Conservation (phyloP, 1,284 basidiomycete species). For the Ustilago loliicola region DNA sequence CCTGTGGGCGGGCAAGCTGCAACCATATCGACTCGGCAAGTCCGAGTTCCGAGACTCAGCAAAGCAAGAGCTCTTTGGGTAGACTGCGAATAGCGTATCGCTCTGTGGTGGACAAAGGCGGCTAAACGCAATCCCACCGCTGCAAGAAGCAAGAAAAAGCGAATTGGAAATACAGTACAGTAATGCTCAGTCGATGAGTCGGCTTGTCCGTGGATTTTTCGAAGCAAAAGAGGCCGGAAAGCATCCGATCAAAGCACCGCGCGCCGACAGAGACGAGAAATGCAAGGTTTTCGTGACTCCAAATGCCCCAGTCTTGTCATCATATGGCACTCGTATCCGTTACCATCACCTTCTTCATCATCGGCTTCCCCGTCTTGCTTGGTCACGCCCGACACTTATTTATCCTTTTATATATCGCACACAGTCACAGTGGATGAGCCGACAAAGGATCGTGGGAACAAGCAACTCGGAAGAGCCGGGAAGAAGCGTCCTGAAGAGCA, state of each 20-base stretch:
- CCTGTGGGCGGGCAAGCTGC: background rate
- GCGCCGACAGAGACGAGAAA: background rate
- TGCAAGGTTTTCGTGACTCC: slow-evolving; percentile 7
- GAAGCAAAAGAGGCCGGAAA: slow-evolving; percentile 20
- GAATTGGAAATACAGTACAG: too few relatives aligned
- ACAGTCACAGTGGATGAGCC: background rate
- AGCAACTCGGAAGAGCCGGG: background rate
- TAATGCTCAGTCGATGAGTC: background rate
- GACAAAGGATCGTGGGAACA: background rate
- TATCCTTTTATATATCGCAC: background rate
- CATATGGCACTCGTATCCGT: background rate
- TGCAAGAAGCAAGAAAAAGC: background rate
- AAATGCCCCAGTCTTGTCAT: background rate
- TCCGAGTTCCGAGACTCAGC: slow-evolving; percentile 1
- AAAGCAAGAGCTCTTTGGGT: background rate
- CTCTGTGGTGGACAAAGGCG: too few relatives aligned
- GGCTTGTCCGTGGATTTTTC: too few relatives aligned
- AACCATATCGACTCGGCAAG: background rate
- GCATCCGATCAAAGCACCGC: slow-evolving; percentile 43
- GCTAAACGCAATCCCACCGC: too few relatives aligned
- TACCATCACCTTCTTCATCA: background rate
- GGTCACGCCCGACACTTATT: background rate
- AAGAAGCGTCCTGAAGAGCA: background rate
- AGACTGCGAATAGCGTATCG: too few relatives aligned
- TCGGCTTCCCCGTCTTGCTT: slow-evolving; percentile 11